Evolutionary conservation across 2,329 filamentous ascomycete genomes (phyloP).

Genomic region (Fusarium nygamai): DNA sequence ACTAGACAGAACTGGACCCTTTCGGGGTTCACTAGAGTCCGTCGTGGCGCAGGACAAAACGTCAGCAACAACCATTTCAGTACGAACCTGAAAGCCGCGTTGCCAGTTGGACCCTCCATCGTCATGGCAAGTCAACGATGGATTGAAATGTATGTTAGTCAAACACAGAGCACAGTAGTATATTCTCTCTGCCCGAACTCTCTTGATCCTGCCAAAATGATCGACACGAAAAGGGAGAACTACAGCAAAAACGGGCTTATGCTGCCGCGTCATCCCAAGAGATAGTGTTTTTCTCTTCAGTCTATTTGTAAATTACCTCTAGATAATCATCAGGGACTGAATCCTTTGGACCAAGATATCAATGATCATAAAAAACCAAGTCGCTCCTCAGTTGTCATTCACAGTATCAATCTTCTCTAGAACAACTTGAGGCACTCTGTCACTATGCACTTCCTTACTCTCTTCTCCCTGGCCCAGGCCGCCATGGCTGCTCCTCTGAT

Average conservation of each 20-base stretch:
- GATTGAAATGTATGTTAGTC: fast-evolving
- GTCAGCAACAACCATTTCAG: neutral
- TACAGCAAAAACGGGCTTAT: neutral
- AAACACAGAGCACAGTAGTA: neutral
- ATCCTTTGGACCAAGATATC: neutral
- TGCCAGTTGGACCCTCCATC: fast-evolving
- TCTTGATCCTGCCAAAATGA: neutral
- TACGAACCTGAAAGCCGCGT: fast-evolving
- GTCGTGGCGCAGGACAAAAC: neutral
- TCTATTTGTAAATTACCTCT: too few relatives aligned
- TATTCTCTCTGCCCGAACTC: fast-evolving
- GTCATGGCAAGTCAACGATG: neutral
- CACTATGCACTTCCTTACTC: neutral
- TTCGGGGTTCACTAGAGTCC: neutral
- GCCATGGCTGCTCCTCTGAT: neutral
- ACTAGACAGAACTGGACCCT: neutral
- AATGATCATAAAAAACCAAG: neutral
- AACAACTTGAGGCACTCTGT: neutral
- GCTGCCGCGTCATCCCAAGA: neutral
- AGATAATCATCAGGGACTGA: fast-evolving
- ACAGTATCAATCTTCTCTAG: neutral
- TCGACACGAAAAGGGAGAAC: neutral
- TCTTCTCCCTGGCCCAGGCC: fast-evolving
- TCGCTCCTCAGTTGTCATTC: fast-evolving
- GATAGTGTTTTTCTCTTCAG: too few relatives aligned